These are phyloP conservation scores for Saccharomycopsis schoenii DNA, from an alignment of 805 yeast species.

Conservation along the genomic window DNA sequence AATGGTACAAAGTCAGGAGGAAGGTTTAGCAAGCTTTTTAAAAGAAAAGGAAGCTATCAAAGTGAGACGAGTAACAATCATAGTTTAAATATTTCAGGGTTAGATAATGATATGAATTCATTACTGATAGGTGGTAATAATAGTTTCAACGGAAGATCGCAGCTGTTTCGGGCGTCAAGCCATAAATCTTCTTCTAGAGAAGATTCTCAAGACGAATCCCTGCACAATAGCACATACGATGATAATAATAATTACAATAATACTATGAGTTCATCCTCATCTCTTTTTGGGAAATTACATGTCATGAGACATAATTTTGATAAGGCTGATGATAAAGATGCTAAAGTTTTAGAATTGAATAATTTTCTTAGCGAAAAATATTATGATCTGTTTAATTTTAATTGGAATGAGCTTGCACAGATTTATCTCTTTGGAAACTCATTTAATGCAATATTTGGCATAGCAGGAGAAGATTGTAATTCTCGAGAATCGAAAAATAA, in stretches of 20 bases:
- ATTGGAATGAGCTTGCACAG: slow-evolving; percentile 16
- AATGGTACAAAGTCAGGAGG: background rate
- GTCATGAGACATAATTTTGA: slow-evolving; percentile 15
- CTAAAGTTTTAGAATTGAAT: slow-evolving; percentile 5
- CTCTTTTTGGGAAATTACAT: slow-evolving; percentile 7
- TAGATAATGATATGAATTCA: background rate
- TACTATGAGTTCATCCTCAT: background rate
- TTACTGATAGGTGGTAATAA: background rate
- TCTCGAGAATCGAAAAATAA: slow-evolving; percentile 1
- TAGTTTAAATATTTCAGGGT: background rate
- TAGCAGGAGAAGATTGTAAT: background rate
- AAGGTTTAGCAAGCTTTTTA: background rate
- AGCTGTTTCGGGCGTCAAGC: slow-evolving; percentile 9
- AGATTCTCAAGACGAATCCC: slow-evolving; percentile 1
- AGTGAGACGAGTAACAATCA: background rate
- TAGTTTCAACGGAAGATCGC: background rate
- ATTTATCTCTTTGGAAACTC: slow-evolving; percentile 14
- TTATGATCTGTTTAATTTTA: slow-evolving; percentile 13
- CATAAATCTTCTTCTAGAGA: background rate
- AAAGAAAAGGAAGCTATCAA: background rate
- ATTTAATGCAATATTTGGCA: slow-evolving; percentile 1
- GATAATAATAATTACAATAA: background rate
- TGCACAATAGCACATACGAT: background rate
- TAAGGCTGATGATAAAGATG: slow-evolving; percentile 11
- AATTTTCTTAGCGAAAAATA: slow-evolving; percentile 10